Conservation (phyloP, 768 basidiomycete species). For the Lentinula lateritia region DNA sequence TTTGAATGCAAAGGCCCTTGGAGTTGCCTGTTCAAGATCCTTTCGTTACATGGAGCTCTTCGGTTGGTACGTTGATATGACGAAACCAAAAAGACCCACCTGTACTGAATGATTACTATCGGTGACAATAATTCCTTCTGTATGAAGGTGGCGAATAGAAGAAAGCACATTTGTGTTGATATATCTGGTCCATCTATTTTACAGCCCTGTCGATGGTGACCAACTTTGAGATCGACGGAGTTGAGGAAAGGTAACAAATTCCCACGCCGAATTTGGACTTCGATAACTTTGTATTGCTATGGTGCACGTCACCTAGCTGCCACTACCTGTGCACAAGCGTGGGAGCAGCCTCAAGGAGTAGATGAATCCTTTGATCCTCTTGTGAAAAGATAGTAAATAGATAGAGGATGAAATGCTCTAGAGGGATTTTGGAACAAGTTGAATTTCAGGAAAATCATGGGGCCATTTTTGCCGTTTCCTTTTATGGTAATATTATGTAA, state of each 20-base stretch:
- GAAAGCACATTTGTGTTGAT: not conserved
- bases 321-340: too few relatives aligned
- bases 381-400: too few relatives aligned
- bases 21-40: not conserved
- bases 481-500: too few relatives aligned
- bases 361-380: too few relatives aligned
- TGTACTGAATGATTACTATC: not conserved
- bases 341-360: too few relatives aligned
- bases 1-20: not conserved
- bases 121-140: not conserved
- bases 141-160: not conserved
- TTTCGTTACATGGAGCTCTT: not conserved
- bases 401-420: too few relatives aligned
- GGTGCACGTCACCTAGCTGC: too few relatives aligned
- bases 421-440: too few relatives aligned
- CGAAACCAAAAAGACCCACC: not conserved
- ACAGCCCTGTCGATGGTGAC: not conserved
- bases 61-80: not conserved
- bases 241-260: not conserved
- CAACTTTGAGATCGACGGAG: not conserved
- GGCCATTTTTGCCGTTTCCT: too few relatives aligned
- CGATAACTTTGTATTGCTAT: too few relatives aligned
- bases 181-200: not conserved
- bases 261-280: not conserved
- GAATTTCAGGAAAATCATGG: too few relatives aligned